A percentile compares a stretch with the other conserved stretches of the same genome.
Evolutionary conservation across 768 basidiomycete species (phyloP).

Genomic region (Dioszegia hungarica): DNA sequence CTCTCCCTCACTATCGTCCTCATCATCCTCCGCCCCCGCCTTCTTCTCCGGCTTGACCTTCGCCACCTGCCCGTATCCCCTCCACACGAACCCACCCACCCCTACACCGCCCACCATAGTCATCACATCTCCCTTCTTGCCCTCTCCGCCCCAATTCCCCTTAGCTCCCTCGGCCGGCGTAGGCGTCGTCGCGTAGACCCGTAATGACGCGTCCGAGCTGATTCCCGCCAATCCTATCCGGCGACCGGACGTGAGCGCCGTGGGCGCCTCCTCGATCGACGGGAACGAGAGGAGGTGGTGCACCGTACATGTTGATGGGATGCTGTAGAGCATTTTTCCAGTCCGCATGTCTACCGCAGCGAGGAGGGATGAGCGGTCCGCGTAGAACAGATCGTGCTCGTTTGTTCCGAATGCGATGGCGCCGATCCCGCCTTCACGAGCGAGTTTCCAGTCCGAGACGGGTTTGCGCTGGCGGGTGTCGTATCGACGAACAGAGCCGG

Average conservation of each 20-base stretch:
- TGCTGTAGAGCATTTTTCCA: conserved; percentile 40
- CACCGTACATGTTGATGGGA: conserved; percentile 33
- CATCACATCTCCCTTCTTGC: conserved; percentile 23
- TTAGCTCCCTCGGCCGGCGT: conserved; percentile 11
- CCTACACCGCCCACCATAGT: conserved; percentile 31
- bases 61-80: conserved; percentile 18
- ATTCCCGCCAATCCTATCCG: conserved; percentile 10
- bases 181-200: conserved; percentile 26
- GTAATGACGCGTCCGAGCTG: conserved; percentile 21
- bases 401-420: conserved; percentile 24
- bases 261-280: not conserved
- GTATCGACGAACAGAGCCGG: conserved; percentile 42
- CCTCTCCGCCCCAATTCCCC: conserved; percentile 14
- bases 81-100: conserved; percentile 23
- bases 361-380: conserved; percentile 39
- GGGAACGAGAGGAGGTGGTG: conserved; percentile 38
- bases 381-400: conserved; percentile 47
- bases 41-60: conserved; percentile 6
- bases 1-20: conserved; percentile 12
- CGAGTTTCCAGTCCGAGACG: conserved; percentile 42
- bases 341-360: conserved; percentile 41
- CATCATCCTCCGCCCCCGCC: conserved; percentile 7
- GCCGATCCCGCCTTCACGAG: conserved; percentile 42
- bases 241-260: conserved; percentile 4
- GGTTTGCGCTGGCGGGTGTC: conserved; percentile 47